phyloP scores from a whole-genome alignment of 2,329 filamentous ascomycete genomes.

The Talaromyces sp. region DNA sequence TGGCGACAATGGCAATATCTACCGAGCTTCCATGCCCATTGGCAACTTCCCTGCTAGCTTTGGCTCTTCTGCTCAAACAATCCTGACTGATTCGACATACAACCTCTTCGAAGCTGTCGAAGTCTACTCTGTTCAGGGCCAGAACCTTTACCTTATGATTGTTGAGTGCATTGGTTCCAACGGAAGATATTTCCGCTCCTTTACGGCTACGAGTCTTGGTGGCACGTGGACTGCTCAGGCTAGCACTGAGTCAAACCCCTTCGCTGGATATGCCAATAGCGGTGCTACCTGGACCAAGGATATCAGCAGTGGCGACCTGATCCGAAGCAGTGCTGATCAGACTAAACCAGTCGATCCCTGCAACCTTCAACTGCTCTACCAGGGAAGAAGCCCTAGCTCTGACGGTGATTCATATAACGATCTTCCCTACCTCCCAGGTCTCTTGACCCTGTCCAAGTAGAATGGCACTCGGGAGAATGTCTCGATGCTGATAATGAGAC shows the following conservation, averaged over 20 bases:
- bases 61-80: constrained; percentile 48
- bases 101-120: constrained; percentile 66
- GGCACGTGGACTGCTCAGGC: constrained; percentile 61
- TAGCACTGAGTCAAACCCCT: constrained; percentile 54
- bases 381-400: constrained; percentile 50
- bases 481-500: neutral
- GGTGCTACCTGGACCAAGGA: constrained; percentile 65
- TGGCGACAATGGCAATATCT: constrained; percentile 65
- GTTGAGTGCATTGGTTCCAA: constrained; percentile 58
- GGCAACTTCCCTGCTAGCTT: constrained; percentile 61
- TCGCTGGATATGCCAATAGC: constrained; percentile 65
- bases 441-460: constrained; percentile 47
- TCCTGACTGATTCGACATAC: constrained; percentile 54
- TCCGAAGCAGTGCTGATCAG: constrained; percentile 58
- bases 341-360: constrained; percentile 62
- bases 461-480: neutral
- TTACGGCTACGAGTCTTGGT: constrained; percentile 56
- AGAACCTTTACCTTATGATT: constrained; percentile 63
- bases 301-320: constrained; percentile 63
- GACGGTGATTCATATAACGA: constrained; percentile 47
- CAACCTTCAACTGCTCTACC: constrained; percentile 64
- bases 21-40: constrained; percentile 62
- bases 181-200: constrained; percentile 65
- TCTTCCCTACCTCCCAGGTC: constrained; percentile 55
- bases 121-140: constrained; percentile 59